Evolutionary conservation across 306 rosid species (phyloP).

Genomic region (Mimosa bimucronata): DNA sequence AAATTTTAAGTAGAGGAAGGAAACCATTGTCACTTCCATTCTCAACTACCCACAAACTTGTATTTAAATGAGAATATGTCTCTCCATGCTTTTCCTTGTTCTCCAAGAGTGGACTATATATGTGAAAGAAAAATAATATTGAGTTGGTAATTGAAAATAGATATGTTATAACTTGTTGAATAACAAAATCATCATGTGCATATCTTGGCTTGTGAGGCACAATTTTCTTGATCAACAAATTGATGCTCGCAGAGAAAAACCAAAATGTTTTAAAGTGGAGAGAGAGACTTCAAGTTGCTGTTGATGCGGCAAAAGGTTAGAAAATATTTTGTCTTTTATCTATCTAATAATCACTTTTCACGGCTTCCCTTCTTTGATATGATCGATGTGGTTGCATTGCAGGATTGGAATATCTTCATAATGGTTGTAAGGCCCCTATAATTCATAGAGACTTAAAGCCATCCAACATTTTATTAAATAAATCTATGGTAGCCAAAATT

Average conservation of each 20-base stretch:
- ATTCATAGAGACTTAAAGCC: constrained; percentile 50
- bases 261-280: constrained; percentile 35
- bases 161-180: too few relatives aligned
- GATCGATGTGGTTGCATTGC: background rate
- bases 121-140: too few relatives aligned
- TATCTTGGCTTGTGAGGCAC: too few relatives aligned
- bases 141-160: too few relatives aligned
- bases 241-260: background rate
- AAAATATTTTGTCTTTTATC: background rate
- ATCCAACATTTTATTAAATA: constrained; percentile 46
- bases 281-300: too few relatives aligned
- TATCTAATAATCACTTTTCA: background rate
- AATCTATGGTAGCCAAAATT: constrained; percentile 42
- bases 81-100: too few relatives aligned
- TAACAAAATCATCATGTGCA: too few relatives aligned
- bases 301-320: constrained; percentile 28
- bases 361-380: too few relatives aligned
- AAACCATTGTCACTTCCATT: too few relatives aligned
- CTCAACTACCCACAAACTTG: too few relatives aligned
- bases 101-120: too few relatives aligned
- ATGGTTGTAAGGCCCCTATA: constrained; percentile 30
- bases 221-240: background rate
- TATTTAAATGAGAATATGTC: too few relatives aligned
- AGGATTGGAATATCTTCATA: constrained; percentile 37
- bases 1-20: background rate